These are phyloP conservation scores for Geosiphon pyriformis DNA, from an alignment of 192 early-diverging fungal species.

Conservation along the genomic window DNA sequence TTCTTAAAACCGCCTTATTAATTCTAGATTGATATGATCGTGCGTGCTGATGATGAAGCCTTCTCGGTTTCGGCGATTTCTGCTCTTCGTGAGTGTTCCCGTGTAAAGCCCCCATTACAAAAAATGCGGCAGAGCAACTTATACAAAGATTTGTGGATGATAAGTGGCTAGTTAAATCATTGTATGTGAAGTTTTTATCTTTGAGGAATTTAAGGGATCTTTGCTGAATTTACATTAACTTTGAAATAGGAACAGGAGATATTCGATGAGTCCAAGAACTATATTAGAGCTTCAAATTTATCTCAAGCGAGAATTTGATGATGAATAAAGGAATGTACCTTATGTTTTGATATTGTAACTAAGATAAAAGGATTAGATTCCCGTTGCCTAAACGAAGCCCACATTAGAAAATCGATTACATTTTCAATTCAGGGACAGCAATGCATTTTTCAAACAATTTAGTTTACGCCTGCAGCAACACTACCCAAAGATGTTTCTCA, in stretches of 20 bases:
- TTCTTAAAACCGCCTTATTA: too few relatives aligned
- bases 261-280: slow-evolving; percentile 50
- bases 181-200: too few relatives aligned
- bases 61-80: slow-evolving; percentile 50
- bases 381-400: too few relatives aligned
- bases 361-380: slow-evolving; percentile 22
- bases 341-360: slow-evolving; percentile 67
- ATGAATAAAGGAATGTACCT: slow-evolving; percentile 54
- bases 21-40: slow-evolving; percentile 58
- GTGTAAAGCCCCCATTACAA: slow-evolving; percentile 36
- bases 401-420: not conserved
- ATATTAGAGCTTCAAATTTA: slow-evolving; percentile 59
- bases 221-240: not conserved
- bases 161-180: slow-evolving; percentile 48
- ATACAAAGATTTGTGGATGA: slow-evolving; percentile 46
- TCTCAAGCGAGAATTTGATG: slow-evolving; percentile 55
- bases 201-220: not conserved
- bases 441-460: slow-evolving; percentile 37
- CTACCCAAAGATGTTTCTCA: slow-evolving; percentile 45
- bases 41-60: slow-evolving; percentile 54
- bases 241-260: slow-evolving; percentile 39
- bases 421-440: slow-evolving; percentile 45
- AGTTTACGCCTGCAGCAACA: slow-evolving; percentile 49
- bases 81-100: slow-evolving; percentile 45
- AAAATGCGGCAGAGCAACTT: slow-evolving; percentile 45